Percentiles rank a stretch among this genome's conserved stretches.
Conservation (phyloP, 2,329 filamentous ascomycete genomes). For the Penicillium freii region DNA sequence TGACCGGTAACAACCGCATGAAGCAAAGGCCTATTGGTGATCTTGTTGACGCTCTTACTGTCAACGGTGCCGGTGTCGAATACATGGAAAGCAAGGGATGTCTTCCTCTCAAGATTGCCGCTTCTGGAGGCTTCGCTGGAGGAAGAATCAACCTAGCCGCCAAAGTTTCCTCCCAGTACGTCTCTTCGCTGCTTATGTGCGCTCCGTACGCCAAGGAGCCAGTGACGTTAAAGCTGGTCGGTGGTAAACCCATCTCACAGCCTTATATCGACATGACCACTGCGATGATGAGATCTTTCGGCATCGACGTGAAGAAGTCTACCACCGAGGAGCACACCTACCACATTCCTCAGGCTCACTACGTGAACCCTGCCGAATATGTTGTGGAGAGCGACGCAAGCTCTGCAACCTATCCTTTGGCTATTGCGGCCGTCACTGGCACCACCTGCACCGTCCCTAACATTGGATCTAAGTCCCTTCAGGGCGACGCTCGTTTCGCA, state of each 20-base stretch:
- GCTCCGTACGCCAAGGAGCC: conserved; percentile 94
- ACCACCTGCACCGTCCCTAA: conserved; percentile 96
- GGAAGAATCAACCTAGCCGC: conserved; percentile 89
- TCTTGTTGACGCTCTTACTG: conserved; percentile 81
- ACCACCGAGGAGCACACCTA: conserved; percentile 83
- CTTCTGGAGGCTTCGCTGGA: conserved; percentile 77
- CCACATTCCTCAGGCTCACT: conserved; percentile 80
- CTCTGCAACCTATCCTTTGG: conserved; percentile 92
- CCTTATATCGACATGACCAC: conserved; percentile 99
- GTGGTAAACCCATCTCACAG: conserved; percentile 96
- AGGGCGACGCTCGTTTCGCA: conserved; percentile 93
- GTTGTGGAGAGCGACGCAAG: conserved; percentile 95
- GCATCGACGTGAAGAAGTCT: conserved; percentile 75
- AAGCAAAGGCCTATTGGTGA: conserved; percentile 92
- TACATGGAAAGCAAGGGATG: conserved; percentile 83
- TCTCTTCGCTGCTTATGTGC: conserved; percentile 94
- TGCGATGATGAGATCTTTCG: conserved; percentile 93
- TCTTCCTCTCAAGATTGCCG: conserved; percentile 77
- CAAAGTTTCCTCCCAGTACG: conserved; percentile 97
- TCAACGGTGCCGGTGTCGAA: conserved; percentile 82
- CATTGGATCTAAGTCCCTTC: conserved; percentile 85
- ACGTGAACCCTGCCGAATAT: conserved; percentile 81
- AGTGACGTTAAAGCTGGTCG: conserved; percentile 83
- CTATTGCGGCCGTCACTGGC: conserved; percentile 90
- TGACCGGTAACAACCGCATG: conserved; percentile 96